Conservation (phyloP, 805 yeast genomes). For the Spathaspora arborariae region DNA sequence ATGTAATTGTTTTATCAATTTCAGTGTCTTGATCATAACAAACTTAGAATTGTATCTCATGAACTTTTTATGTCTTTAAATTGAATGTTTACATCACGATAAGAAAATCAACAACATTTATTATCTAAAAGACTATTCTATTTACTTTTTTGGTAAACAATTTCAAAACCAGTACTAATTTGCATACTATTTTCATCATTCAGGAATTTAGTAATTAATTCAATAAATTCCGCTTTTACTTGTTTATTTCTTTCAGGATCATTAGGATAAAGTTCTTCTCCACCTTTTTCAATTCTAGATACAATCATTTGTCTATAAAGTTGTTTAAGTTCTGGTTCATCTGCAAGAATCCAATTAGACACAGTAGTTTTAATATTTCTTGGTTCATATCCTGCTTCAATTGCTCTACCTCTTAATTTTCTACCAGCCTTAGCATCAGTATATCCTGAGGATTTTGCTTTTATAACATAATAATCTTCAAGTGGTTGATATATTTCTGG, state of each 20-base stretch:
- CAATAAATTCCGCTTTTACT: constrained; percentile 6
- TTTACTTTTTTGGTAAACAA: not conserved
- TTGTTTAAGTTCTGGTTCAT: constrained; percentile 7
- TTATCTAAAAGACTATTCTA: not conserved
- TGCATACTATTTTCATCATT: constrained; percentile 9
- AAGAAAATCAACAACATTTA: no score
- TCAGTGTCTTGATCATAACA: no score
- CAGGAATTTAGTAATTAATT: constrained; percentile 12
- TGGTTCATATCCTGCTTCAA: constrained; percentile 16
- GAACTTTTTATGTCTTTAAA: no score
- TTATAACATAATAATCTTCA: constrained; percentile 3
- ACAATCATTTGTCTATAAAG: constrained; percentile 8
- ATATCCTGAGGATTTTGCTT: constrained; percentile 7
- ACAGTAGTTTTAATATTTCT: constrained; percentile 9
- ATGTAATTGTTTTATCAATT: no score
- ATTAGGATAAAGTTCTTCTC: constrained; percentile 8
- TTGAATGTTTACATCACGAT: no score
- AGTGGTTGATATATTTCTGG: constrained; percentile 15
- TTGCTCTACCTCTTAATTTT: constrained; percentile 12
- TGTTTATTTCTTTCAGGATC: constrained; percentile 4
- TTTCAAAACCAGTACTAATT: not conserved
- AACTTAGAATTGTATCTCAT: no score
- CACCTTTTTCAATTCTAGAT: constrained; percentile 11
- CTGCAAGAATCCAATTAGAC: constrained; percentile 14
- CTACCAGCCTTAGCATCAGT: constrained; percentile 17